phyloP scores from a whole-genome alignment of 73 alveolate genomes.

The Paramecium sonneborni region DNA sequence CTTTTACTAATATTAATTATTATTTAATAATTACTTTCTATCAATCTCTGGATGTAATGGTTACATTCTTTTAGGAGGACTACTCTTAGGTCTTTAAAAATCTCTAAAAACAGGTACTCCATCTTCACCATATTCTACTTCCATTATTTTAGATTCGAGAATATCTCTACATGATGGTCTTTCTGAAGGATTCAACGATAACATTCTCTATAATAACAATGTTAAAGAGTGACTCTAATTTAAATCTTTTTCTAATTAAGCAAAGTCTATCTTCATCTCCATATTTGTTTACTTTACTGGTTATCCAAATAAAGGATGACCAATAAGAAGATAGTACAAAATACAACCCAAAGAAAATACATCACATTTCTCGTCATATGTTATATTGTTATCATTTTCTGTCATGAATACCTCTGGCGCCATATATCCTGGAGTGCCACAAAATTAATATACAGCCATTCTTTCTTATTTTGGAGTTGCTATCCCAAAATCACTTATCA shows the following conservation, averaged over 20 bases:
- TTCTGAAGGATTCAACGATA: neutral
- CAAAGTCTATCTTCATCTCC: slow-evolving; percentile 12
- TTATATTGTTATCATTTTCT: slow-evolving; percentile 45
- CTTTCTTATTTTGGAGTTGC: slow-evolving; percentile 1
- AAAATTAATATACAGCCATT: slow-evolving; percentile 9
- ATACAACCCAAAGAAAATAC: slow-evolving; percentile 70
- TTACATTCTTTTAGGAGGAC: slow-evolving; percentile 44
- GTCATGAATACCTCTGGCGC: slow-evolving; percentile 68
- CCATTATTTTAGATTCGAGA: neutral
- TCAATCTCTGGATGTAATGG: neutral
- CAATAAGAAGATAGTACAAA: slow-evolving; percentile 49
- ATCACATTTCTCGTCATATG: slow-evolving; percentile 63
- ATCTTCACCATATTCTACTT: slow-evolving; percentile 48
- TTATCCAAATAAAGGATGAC: slow-evolving; percentile 1
- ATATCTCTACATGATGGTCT: slow-evolving; percentile 40
- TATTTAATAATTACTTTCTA: neutral
- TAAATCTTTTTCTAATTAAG: neutral
- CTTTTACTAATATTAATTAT: neutral
- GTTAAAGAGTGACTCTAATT: slow-evolving; percentile 42
- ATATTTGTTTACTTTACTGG: slow-evolving; percentile 17
- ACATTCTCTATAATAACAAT: neutral
- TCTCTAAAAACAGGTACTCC: slow-evolving; percentile 52
- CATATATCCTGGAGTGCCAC: slow-evolving; percentile 71
- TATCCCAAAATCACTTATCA: slow-evolving; percentile 52
- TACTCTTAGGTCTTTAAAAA: slow-evolving; percentile 51